These are phyloP conservation scores for Ceratobasidium theobromae DNA, from an alignment of 1,284 basidiomycete genomes.

Conservation along the genomic window DNA sequence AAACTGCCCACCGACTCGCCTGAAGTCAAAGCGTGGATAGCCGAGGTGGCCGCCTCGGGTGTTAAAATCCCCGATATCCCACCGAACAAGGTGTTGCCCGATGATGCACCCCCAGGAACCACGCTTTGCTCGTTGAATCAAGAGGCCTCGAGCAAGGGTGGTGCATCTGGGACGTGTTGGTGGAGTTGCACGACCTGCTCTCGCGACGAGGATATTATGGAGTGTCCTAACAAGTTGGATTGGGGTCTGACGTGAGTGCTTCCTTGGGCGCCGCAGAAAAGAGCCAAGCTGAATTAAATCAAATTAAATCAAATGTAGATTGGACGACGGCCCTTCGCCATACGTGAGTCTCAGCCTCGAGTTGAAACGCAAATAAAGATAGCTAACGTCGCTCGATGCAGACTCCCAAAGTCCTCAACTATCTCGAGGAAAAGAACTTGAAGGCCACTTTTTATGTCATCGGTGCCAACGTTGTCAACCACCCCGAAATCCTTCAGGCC, in stretches of 20 bases:
- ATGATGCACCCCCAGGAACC: constrained; percentile 26
- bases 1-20: constrained; percentile 45
- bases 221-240: constrained; percentile 76
- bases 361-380: background rate
- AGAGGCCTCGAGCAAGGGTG: background rate
- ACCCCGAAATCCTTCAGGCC: constrained; percentile 72
- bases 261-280: constrained; percentile 6
- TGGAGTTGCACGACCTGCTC: constrained; percentile 80
- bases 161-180: constrained; percentile 42
- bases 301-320: constrained; percentile 48
- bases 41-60: constrained; percentile 38
- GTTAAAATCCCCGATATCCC: constrained; percentile 40
- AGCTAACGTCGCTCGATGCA: background rate
- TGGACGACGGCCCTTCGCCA: constrained; percentile 81
- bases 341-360: constrained; percentile 45
- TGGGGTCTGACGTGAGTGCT: constrained; percentile 69
- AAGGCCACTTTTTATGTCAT: constrained; percentile 90
- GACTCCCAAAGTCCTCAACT: constrained; percentile 73
- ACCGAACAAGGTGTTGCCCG: constrained; percentile 35
- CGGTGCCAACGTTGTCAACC: constrained; percentile 64
- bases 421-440: constrained; percentile 64
- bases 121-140: constrained; percentile 15
- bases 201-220: constrained; percentile 65
- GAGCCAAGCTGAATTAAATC: background rate
- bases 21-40: constrained; percentile 49